Percentiles rank a stretch among this genome's conserved stretches.
Conservation (phyloP, 2,329 filamentous ascomycete species). For the Fusarium phyllophilum region DNA sequence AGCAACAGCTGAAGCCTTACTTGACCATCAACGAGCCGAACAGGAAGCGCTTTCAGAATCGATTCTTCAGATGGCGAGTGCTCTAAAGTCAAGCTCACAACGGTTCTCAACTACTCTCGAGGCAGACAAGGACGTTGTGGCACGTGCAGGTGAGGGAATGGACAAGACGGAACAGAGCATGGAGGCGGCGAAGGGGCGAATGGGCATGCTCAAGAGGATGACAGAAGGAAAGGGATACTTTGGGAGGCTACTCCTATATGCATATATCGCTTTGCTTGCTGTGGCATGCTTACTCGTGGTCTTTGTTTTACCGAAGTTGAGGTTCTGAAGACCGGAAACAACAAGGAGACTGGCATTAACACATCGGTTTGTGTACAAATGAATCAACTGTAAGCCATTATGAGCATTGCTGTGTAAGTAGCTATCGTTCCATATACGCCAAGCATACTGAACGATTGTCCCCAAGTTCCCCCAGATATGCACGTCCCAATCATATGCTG, state of each 20-base stretch:
- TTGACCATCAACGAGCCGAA: slow-evolving; percentile 81
- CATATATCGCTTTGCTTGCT: slow-evolving; percentile 84
- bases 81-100: slow-evolving; percentile 79
- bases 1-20: slow-evolving; percentile 73
- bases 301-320: slow-evolving; percentile 86
- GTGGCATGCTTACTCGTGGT: slow-evolving; percentile 81
- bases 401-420: neutral
- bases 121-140: slow-evolving; percentile 75
- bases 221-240: slow-evolving; percentile 90
- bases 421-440: neutral
- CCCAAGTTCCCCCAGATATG: neutral
- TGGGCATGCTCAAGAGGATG: slow-evolving; percentile 81
- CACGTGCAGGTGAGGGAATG: slow-evolving; percentile 77
- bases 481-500: neutral
- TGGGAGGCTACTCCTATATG: slow-evolving; percentile 85
- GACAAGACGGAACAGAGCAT: slow-evolving; percentile 81
- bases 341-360: neutral
- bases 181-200: slow-evolving; percentile 77
- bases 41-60: slow-evolving; percentile 85
- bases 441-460: neutral
- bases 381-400: neutral
- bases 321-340: slow-evolving; percentile 62
- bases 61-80: slow-evolving; percentile 81
- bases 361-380: neutral
- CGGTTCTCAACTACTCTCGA: slow-evolving; percentile 78